These are phyloP conservation scores for Casuarina cunninghamiana DNA, from an alignment of 306 rosid species.

Conservation along the genomic window DNA sequence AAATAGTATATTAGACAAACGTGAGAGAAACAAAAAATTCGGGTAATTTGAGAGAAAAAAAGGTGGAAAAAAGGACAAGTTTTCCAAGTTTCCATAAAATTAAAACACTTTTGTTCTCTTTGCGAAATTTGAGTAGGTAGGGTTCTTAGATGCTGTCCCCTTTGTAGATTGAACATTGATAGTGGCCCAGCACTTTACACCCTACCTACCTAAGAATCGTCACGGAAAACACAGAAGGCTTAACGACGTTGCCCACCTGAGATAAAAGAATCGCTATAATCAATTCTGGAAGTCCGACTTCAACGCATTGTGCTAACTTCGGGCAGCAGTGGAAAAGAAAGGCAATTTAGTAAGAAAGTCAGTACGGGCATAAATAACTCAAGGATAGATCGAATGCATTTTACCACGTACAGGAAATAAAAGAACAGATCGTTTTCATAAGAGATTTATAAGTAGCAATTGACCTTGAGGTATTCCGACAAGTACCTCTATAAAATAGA, in stretches of 20 bases:
- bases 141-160: too few species aligned
- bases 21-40: not conserved
- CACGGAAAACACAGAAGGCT: slow-evolving; percentile 1
- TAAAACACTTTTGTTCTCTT: not conserved
- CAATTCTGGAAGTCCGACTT: slow-evolving; percentile 77
- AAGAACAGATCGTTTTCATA: too few species aligned
- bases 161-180: not conserved
- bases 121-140: not conserved
- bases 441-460: too few species aligned
- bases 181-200: not conserved
- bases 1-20: not conserved
- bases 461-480: too few species aligned
- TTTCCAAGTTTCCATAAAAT: not conserved
- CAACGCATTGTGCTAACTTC: too few species aligned
- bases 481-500: too few species aligned
- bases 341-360: not conserved
- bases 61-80: not conserved
- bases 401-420: too few species aligned
- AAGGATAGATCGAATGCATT: too few species aligned
- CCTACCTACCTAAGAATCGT: not conserved
- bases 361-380: too few species aligned
- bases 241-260: slow-evolving; percentile 49
- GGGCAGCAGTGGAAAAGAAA: slow-evolving; percentile 26
- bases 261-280: slow-evolving; percentile 59
- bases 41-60: not conserved